Evolutionary conservation across 2,329 filamentous ascomycete species (phyloP).

Genomic region (Colletotrichum tabaci): DNA sequence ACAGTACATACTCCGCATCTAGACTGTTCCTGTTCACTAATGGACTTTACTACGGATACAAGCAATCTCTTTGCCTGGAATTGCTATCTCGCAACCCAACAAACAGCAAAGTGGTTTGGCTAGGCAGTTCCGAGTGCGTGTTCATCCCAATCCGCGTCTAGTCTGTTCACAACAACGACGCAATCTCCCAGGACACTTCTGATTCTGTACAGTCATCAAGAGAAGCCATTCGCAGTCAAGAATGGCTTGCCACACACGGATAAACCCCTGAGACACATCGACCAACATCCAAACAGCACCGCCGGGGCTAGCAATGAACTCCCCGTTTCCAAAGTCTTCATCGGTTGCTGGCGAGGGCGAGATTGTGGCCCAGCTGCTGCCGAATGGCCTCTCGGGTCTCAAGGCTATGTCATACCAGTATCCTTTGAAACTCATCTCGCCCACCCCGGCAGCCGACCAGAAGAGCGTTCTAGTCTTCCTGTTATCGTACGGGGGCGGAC

Average conservation of each 20-base stretch:
- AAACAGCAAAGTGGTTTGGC: background rate
- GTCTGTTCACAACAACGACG: background rate
- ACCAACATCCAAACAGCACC: background rate
- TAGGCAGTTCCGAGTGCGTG: background rate
- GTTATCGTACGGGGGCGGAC: slow-evolving; percentile 93
- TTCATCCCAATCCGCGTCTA: background rate
- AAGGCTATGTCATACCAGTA: slow-evolving; percentile 89
- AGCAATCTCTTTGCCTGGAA: background rate
- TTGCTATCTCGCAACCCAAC: background rate
- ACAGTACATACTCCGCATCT: slow-evolving; percentile 29
- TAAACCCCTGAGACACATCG: background rate
- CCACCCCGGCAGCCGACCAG: slow-evolving; percentile 75
- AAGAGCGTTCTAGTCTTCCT: slow-evolving; percentile 87
- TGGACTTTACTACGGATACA: background rate
- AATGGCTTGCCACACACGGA: background rate
- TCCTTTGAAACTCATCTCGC: slow-evolving; percentile 92
- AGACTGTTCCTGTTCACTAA: background rate
- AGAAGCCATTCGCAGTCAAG: background rate
- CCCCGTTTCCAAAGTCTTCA: slow-evolving; percentile 83
- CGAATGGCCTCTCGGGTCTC: slow-evolving; percentile 79
- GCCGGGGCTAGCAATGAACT: slow-evolving; percentile 61
- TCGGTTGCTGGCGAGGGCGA: slow-evolving; percentile 83
- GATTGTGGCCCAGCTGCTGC: slow-evolving; percentile 81
- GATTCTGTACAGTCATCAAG: background rate
- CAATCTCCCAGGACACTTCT: background rate